Percentiles rank a stretch among this genome's conserved stretches.
phyloP scores from a whole-genome alignment of 2,329 filamentous ascomycete species.

The Pyrenophora graminea region DNA sequence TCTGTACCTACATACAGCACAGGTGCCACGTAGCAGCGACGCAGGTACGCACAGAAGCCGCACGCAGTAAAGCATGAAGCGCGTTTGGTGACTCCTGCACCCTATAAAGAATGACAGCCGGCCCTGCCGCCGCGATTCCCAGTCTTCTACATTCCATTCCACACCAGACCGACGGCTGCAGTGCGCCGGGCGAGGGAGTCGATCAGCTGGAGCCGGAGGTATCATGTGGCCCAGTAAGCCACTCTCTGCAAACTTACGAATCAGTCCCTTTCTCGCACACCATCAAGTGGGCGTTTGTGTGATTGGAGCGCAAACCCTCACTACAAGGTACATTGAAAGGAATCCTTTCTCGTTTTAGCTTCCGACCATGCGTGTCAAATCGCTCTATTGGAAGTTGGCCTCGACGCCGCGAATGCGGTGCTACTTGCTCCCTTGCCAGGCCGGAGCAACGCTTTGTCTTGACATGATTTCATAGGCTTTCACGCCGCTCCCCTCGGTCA shows the following conservation, averaged over 20 bases:
- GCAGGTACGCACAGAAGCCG: slow-evolving; percentile 39
- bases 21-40: slow-evolving; percentile 46
- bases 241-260: slow-evolving; percentile 43
- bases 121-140: slow-evolving; percentile 16
- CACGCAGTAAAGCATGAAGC: slow-evolving; percentile 31
- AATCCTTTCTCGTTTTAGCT: slow-evolving; percentile 44
- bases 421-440: slow-evolving; percentile 28
- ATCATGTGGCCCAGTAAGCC: slow-evolving; percentile 47
- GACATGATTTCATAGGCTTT: slow-evolving; percentile 40
- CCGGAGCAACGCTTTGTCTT: slow-evolving; percentile 26
- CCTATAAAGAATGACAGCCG: slow-evolving; percentile 33
- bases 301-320: slow-evolving; percentile 38
- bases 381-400: slow-evolving; percentile 38
- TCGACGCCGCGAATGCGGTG: slow-evolving; percentile 35
- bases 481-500: slow-evolving; percentile 23
- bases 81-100: slow-evolving; percentile 21
- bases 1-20: slow-evolving; percentile 31
- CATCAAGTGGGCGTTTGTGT: slow-evolving; percentile 30
- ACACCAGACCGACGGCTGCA: slow-evolving; percentile 27
- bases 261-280: slow-evolving; percentile 45
- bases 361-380: slow-evolving; percentile 33
- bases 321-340: slow-evolving; percentile 43
- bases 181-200: slow-evolving; percentile 37
- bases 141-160: slow-evolving; percentile 25
- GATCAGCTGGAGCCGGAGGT: slow-evolving; percentile 42